Evolutionary conservation across 345 rosid genomes (phyloP).

Genomic region (Eucalyptus polyanthemos): DNA sequence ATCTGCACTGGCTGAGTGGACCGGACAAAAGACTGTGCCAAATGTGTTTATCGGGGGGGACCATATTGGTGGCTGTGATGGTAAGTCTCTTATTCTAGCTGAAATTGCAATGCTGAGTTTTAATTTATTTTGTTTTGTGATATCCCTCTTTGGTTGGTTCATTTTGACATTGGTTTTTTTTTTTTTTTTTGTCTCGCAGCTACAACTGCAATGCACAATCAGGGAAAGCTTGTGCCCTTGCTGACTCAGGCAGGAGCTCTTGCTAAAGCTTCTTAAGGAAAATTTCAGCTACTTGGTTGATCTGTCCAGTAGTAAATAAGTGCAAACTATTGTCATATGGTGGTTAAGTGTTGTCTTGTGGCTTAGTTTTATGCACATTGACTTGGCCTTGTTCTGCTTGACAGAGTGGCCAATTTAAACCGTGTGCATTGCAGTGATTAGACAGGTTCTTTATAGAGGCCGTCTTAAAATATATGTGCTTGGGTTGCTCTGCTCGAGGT

Average conservation of each 20-base stretch:
- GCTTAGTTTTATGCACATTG: not conserved
- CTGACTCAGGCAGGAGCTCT: constrained; percentile 73
- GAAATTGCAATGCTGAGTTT: not conserved
- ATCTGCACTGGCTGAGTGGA: constrained; percentile 53
- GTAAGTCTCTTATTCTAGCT: constrained; percentile 11
- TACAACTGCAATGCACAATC: constrained; percentile 31
- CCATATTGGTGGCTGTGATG: constrained; percentile 79
- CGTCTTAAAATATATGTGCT: not conserved
- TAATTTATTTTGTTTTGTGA: not conserved
- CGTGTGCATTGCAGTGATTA: not conserved
- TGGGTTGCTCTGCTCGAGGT: not conserved
- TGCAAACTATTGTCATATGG: not conserved
- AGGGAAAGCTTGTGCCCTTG: constrained; percentile 61
- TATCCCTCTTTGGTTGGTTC: not conserved
- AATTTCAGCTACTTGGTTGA: not conserved
- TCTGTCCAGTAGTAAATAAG: not conserved
- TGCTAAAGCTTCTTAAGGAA: constrained; percentile 6
- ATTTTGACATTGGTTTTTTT: not conserved
- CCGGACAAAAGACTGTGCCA: constrained; percentile 65
- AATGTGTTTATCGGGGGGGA: constrained; percentile 68
- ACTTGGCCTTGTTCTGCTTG: not conserved
- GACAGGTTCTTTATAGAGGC: not conserved
- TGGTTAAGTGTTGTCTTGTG: not conserved
- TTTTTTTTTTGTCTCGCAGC: constrained; percentile 18
- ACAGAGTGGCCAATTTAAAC: not conserved